Base-by-base conservation (phyloP, 768 basidiomycete species). In the Coprinellus aureogranulatus region DNA sequence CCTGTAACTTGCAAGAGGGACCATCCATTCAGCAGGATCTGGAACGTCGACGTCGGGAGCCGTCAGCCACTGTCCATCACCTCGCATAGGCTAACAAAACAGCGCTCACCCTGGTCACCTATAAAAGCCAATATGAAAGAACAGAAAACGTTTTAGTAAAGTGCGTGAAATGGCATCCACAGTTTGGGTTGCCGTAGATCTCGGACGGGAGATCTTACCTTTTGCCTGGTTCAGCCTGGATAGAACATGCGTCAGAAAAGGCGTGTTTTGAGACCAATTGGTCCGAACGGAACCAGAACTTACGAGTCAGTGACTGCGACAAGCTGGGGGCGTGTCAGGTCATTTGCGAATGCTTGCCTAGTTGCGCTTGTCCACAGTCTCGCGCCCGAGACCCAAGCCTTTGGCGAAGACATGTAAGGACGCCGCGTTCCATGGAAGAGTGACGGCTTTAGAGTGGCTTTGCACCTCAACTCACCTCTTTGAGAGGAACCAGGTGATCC, bases 321-420 rank as follows among this genome's bases (percentile, higher is more conserved):
- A 3, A 85, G 72, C 66, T 84, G 82, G 5, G 83, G 83, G 25
- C 81, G 73, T 1, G 75, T 78, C 45, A 85, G 65, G 54, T 85
- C 83, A 61, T 84, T 85, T 10, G 83, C 82, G 54, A 77, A 81
- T 0, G 77, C 70, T 59, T 83, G 76, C 28, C 83, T 76, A 58
- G 78, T 77, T 1, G 77, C 78, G 37, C 61, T 64, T 14, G 81
- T 80, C 83, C 83, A 85, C 41, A 62, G 57, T 9, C 78, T 70
- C 14, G 83, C 83, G 22, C 83, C 83, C 8, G 81, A 82, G 0
- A 83, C 60, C 83, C 83, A 84, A 0, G 83, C 83, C 75, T 80
- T 40, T 47, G 25, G 53, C 53, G 28, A 8, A 27, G 41, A 25
- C 22, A 30, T 10, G 49, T 39, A 10, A 31, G 50, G 8, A 23